Evolutionary conservation across 176 grass and related monocot species (phyloP), one percentile per base, ranked within the genome.

Genomic region (Alloteropsis semialata): DNA sequence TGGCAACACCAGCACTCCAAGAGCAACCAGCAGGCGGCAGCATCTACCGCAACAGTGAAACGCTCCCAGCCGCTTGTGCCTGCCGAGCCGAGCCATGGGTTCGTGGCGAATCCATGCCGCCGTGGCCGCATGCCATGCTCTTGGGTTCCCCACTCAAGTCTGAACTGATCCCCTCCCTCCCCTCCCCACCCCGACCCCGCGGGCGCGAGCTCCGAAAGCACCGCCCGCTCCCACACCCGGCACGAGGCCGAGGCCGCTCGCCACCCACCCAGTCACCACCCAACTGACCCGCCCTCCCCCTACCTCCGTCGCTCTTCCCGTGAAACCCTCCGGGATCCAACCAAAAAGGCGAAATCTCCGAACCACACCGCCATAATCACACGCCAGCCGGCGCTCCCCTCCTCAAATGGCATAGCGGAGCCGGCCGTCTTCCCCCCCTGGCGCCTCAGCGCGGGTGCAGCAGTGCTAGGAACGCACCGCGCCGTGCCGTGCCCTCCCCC

Each of bases 311-410:
- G 16, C 83, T 32, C 44, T 78, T 78, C 88, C 88, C 84, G 88
- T 90, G 88, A 87, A 78, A 78, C 53, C 41, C 84, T 67, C 79
- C 71, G 12, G 77, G 33, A 45, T 85, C 78, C 79, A 86, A 78
- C 88, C 3, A 66, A 87, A 86, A 90, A 85, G 83, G 67, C 84
- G 1, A 83, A 67, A 78, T 87, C 88, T 58, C 79, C 79, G 44
- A 90, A 48, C 88, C 83, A 81, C 67, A 81, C 81, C 67, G 82
- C 82, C 87, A 70, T 85, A 76, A 85, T 89, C 80, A 71, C 76
- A 5, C 67, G 22, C 57, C 65, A 57, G 34, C 67, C 57, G 55
- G 80, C 55, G n/a, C 49, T 28, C 36, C 55, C 8, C 16, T 15
- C 36, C 62, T 30, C 50, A 45, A 72, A 81, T 89, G 87, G 82